Evolutionary conservation across 495 filamentous ascomycete species (phyloP), one percentile per base, ranked within the genome.

Genomic region (Penicillium crystallinum): DNA sequence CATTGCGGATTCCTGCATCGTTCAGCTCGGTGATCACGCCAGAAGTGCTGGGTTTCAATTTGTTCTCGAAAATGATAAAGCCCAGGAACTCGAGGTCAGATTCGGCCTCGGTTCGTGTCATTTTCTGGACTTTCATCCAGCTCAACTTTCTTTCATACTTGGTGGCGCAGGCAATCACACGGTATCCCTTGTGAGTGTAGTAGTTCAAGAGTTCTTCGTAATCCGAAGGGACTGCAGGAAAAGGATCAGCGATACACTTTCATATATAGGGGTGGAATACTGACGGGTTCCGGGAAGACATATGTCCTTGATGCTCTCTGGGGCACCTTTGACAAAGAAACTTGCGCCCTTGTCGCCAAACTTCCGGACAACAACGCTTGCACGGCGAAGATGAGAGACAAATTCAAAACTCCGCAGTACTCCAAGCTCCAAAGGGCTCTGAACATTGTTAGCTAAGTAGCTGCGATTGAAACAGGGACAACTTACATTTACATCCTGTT

Each of bases 31-130:
- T 74, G 38, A 99, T 84, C 25, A 95, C 85, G 3, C 74, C 73
- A 3, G 86, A 73, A 5, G 91, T 96, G 30, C 78, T 86, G 17
- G 86, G 81, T 67, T 99, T 99, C 55, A 99, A 68, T 71, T 97
- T 99, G 62, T 99, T 99, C 67, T 99, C 92, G 63, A 99, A 99
- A 29, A 99, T 85, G 58, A 97, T 97, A 66, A 99, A 97, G 15
- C 93, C 95, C 37, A 92, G 72, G 56, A 99, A 97, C 15, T 88
- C 81, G 4, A 99, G 77, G 52, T 84, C 76, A 2, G 79, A 83
- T 65, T 99, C 95, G 15, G 88, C 91, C 36, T 96, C 86, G 11
- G 79, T 67, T 11, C 95, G 86, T 48, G 83, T 88, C 83, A 97
- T 89, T 70, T 93, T 96, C 63, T 96, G 90, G 11, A 90, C 86